phyloP scores from a whole-genome alignment of 2,329 filamentous ascomycete genomes.

The Hypoxylon sp. region DNA sequence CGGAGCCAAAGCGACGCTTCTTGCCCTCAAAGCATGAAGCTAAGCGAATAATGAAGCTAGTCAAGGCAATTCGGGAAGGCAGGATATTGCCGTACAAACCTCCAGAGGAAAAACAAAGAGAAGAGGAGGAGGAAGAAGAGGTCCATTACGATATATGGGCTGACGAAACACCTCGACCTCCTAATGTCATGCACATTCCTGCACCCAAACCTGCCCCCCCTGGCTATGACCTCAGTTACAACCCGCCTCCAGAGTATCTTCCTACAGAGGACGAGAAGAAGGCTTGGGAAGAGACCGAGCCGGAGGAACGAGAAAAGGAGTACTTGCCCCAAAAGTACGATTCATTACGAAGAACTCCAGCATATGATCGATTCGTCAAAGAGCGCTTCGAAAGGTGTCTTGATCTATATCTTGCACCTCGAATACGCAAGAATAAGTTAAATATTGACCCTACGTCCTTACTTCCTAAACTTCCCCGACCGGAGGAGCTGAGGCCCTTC shows the following conservation, averaged over 20 bases:
- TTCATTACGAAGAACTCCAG: constrained; percentile 90
- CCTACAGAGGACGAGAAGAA: constrained; percentile 87
- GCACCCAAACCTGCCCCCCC: constrained; percentile 94
- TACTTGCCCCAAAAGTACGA: constrained; percentile 88
- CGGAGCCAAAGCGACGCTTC: constrained; percentile 96
- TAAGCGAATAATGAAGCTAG: constrained; percentile 96
- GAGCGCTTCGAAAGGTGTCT: constrained; percentile 96
- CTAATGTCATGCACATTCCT: constrained; percentile 94
- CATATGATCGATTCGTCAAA: constrained; percentile 90
- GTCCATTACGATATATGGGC: constrained; percentile 94
- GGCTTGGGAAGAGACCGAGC: constrained; percentile 87
- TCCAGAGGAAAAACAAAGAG: constrained; percentile 75
- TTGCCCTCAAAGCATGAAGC: constrained; percentile 97
- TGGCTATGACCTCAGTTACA: constrained; percentile 95
- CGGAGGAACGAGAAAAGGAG: constrained; percentile 91
- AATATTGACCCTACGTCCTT: constrained; percentile 97
- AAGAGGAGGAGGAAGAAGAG: constrained; percentile 79
- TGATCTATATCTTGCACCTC: constrained; percentile 93
- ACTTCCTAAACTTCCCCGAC: constrained; percentile 91
- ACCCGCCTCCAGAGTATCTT: constrained; percentile 94
- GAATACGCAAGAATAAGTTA: constrained; percentile 91
- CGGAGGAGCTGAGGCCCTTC: constrained; percentile 94
- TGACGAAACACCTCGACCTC: constrained; percentile 85
- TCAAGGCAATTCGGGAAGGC: constrained; percentile 94
- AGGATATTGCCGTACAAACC: constrained; percentile 92